These are phyloP conservation scores for Tylopilus balloui DNA, from an alignment of 768 basidiomycete genomes.

Conservation along the genomic window DNA sequence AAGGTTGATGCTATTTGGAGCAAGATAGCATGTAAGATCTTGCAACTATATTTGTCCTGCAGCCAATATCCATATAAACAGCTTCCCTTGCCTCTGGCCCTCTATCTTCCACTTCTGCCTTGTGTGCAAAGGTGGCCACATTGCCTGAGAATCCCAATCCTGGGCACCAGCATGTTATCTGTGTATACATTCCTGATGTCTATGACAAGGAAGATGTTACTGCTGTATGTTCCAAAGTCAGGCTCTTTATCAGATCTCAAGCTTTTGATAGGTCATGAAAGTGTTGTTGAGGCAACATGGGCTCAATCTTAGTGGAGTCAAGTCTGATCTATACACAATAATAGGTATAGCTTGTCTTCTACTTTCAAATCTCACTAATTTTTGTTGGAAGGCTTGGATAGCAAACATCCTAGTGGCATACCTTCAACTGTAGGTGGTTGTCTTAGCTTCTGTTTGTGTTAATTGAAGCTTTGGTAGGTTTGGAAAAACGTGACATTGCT, in stretches of 20 bases:
- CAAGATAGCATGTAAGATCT: slow-evolving; percentile 51
- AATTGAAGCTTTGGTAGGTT: slow-evolving; percentile 37
- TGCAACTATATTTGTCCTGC: background rate
- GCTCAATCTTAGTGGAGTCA: slow-evolving; percentile 60
- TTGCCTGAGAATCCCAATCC: slow-evolving; percentile 44
- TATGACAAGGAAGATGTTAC: slow-evolving; percentile 59
- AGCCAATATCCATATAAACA: slow-evolving; percentile 25
- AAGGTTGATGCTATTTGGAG: slow-evolving; percentile 64
- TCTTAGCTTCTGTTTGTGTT: background rate
- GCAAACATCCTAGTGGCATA: slow-evolving; percentile 72
- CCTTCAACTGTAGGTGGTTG: slow-evolving; percentile 53
- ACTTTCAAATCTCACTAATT: background rate
- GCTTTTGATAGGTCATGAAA: slow-evolving; percentile 52
- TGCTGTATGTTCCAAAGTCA: slow-evolving; percentile 35
- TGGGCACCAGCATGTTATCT: slow-evolving; percentile 61
- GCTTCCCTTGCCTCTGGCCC: slow-evolving; percentile 65
- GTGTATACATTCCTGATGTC: slow-evolving; percentile 67
- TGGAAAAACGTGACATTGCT: slow-evolving; percentile 65
- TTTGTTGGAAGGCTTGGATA: slow-evolving; percentile 55
- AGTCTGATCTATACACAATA: slow-evolving; percentile 63
- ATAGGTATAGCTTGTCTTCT: slow-evolving; percentile 41
- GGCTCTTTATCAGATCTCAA: background rate
- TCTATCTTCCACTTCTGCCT: slow-evolving; percentile 53
- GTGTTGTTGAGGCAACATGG: slow-evolving; percentile 64
- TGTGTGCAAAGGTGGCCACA: slow-evolving; percentile 62